Base-by-base conservation (phyloP, 2,329 filamentous ascomycete species). In the Clonostachys rhizophaga region DNA sequence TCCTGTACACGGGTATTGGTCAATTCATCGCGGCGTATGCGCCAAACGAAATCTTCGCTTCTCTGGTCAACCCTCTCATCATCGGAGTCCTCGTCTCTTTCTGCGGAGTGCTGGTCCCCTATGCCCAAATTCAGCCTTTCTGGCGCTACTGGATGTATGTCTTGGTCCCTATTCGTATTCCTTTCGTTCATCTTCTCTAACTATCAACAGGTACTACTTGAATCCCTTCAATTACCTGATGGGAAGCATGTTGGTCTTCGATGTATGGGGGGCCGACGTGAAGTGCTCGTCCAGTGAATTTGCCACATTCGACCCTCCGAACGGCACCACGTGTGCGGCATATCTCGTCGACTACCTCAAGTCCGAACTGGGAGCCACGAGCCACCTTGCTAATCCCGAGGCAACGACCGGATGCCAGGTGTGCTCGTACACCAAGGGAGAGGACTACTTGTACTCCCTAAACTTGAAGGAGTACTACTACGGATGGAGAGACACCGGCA, bases 81-180 rank as follows among this genome's bases (percentile, higher is more conserved):
- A 65, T 84, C 47, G 71, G 75, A 57, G 61, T 81, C 39, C 69
- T 89, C 4, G 74, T 89, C 9, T 79, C 77, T 2, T 91, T 91
- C 69, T 90, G 86, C 55, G 87, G 87, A 51, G 84, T 91, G 2
- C 70, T 89, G 6, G 86, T 90, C 0, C 86, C 86, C 0, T 88
- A 84, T 52, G 56, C 56, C 0, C 73, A 75, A 24, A 73, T 91
- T 18, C 77, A 81, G 9, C 55, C 63, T 1, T 90, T 90, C 63
- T 91, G 87, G 87, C 68, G 71, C 20, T 76, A 75, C 52, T 87
- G 82, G 81, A 75, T 86, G 6, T 83, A 83, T 64, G 82, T 69
- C 46, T 57, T 81, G 14, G 77, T 83, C 54, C 79, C 79, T 0
- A 4, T 10, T 9, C 8, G 24, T 30, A 24, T 30, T 30, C 24